phyloP scores from a whole-genome alignment of 2,329 filamentous ascomycete species.

The Phoma sp. region DNA sequence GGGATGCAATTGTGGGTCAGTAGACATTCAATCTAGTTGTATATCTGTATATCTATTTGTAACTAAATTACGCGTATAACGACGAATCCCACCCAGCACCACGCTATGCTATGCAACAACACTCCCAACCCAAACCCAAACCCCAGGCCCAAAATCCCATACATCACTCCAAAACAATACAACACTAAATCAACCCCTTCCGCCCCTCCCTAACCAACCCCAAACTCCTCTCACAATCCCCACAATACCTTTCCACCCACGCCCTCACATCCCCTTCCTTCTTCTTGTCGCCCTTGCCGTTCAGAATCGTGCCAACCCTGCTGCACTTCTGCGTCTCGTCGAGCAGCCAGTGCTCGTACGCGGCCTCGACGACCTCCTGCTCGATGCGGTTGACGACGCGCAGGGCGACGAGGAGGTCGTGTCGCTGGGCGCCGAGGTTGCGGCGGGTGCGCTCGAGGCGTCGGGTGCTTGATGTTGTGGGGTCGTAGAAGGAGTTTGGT shows the following conservation, averaged over 20 bases:
- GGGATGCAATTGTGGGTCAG: no score
- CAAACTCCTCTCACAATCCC: constrained; percentile 61
- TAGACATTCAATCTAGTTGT: no score
- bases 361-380: constrained; percentile 80
- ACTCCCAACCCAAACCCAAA: no score
- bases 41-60: no score
- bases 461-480: constrained; percentile 49
- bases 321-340: constrained; percentile 81
- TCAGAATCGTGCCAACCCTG: constrained; percentile 61
- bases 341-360: constrained; percentile 92
- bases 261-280: constrained; percentile 56
- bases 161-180: no score
- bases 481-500: constrained; percentile 21
- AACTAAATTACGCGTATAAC: no score
- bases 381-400: constrained; percentile 90
- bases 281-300: constrained; percentile 45
- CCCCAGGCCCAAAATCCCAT: no score
- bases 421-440: constrained; percentile 80
- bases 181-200: constrained; percentile 17
- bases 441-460: constrained; percentile 81
- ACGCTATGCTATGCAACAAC: no score
- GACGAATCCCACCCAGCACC: no score
- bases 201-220: constrained; percentile 13
- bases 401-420: constrained; percentile 90
- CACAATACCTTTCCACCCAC: constrained; percentile 69